Percentiles rank a stretch among this genome's conserved stretches.
These are phyloP conservation scores for Conoideocrella luteorostrata DNA, from an alignment of 2,329 filamentous ascomycete species.

Conservation along the genomic window DNA sequence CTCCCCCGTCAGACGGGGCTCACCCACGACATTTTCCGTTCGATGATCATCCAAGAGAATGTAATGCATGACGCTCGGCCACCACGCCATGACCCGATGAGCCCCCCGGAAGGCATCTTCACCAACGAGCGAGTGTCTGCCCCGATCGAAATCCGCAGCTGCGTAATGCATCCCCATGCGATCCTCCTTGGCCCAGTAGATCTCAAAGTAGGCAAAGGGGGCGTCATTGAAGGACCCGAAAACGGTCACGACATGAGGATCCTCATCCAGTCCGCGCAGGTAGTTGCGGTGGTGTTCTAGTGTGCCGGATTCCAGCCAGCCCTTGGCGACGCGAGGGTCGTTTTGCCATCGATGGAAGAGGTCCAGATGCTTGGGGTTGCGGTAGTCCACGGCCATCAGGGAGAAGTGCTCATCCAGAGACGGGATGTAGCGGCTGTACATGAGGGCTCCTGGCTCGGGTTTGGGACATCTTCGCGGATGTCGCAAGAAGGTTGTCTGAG, in stretches of 20 bases:
- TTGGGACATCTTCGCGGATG: slow-evolving; percentile 65
- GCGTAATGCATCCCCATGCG: too few species aligned
- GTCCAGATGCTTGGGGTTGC: slow-evolving; percentile 52
- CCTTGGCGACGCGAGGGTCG: slow-evolving; percentile 67
- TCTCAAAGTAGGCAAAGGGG: slow-evolving; percentile 67
- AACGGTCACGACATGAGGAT: slow-evolving; percentile 62
- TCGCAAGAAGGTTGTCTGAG: slow-evolving; percentile 32
- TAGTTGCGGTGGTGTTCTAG: slow-evolving; percentile 56
- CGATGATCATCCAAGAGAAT: too few species aligned
- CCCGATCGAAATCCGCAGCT: too few species aligned
- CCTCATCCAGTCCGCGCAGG: slow-evolving; percentile 44
- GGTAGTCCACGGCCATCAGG: slow-evolving; percentile 61
- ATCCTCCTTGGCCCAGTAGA: too few species aligned
- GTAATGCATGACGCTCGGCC: too few species aligned
- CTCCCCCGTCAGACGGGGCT: neutral
- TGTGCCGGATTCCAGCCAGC: slow-evolving; percentile 71
- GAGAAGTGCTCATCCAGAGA: slow-evolving; percentile 68
- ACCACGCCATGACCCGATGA: too few species aligned
- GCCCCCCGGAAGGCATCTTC: too few species aligned
- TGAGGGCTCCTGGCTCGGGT: slow-evolving; percentile 56
- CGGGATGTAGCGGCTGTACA: slow-evolving; percentile 72
- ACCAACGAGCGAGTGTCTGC: too few species aligned
- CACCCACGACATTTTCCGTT: too few species aligned
- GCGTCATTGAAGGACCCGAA: slow-evolving; percentile 64
- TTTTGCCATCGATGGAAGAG: slow-evolving; percentile 76